Evolutionary conservation across 805 yeast genomes (phyloP).

Genomic region (Clavispora santaluciae): DNA sequence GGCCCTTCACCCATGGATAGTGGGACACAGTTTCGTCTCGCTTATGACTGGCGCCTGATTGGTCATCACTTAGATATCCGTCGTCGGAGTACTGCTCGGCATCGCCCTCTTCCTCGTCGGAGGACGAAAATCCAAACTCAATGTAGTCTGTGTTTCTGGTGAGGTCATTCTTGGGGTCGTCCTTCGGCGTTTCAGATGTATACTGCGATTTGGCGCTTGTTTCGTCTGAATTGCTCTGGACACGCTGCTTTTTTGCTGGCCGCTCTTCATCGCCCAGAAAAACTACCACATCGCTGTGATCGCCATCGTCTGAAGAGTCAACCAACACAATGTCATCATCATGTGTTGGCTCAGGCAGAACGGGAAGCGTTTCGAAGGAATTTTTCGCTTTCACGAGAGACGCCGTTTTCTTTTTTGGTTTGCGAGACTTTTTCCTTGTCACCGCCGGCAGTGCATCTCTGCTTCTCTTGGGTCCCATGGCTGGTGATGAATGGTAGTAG

Average conservation of each 20-base stretch:
- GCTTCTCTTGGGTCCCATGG: constrained; percentile 9
- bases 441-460: constrained; percentile 6
- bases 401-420: constrained; percentile 1
- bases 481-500: neutral
- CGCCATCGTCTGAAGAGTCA: constrained; percentile 23
- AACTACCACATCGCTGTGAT: constrained; percentile 17
- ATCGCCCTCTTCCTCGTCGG: constrained; percentile 30
- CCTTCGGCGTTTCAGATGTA: neutral
- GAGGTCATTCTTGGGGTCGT: constrained; percentile 28
- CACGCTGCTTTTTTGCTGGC: constrained; percentile 3
- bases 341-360: constrained; percentile 19
- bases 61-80: constrained; percentile 34
- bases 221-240: constrained; percentile 2
- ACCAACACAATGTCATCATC: constrained; percentile 28
- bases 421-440: constrained; percentile 1
- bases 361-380: constrained; percentile 2
- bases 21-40: constrained; percentile 23
- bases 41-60: constrained; percentile 16
- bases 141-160: constrained; percentile 49
- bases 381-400: neutral
- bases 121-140: constrained; percentile 48
- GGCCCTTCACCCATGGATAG: constrained; percentile 74
- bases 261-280: constrained; percentile 18
- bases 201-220: constrained; percentile 8
- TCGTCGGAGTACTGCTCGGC: constrained; percentile 25